A percentile compares a stretch with the other conserved stretches of the same genome.
Conservation (phyloP, 2,329 filamentous ascomycete genomes). For the Zarea fungicola region DNA sequence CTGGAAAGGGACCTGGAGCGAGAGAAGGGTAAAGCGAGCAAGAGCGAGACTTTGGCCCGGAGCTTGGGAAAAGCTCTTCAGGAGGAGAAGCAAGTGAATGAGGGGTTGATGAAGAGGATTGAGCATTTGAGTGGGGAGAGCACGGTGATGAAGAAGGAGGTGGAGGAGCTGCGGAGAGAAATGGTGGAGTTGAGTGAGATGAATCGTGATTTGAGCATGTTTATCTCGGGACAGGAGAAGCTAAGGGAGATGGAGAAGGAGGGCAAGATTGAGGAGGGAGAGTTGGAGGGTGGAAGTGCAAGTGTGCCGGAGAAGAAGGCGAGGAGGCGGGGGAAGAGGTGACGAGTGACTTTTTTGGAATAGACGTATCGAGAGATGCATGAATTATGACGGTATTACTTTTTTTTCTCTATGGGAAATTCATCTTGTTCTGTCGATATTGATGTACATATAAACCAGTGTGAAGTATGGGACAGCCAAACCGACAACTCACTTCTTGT, state of each 20-base stretch:
- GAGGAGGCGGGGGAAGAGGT: constrained; percentile 47
- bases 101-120: constrained; percentile 78
- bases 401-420: too few species aligned
- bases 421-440: too few species aligned
- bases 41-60: constrained; percentile 70
- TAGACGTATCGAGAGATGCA: too few species aligned
- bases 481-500: too few species aligned
- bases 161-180: constrained; percentile 53
- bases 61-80: constrained; percentile 69
- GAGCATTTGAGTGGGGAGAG: constrained; percentile 64
- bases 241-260: constrained; percentile 63
- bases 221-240: constrained; percentile 79
- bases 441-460: too few species aligned
- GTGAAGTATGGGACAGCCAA: too few species aligned
- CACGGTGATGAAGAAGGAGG: constrained; percentile 50
- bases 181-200: constrained; percentile 75
- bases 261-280: constrained; percentile 57
- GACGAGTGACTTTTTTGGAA: constrained; percentile 12
- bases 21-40: constrained; percentile 61
- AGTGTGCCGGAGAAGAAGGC: constrained; percentile 57
- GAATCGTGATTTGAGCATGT: constrained; percentile 83
- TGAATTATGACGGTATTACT: too few species aligned
- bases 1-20: constrained; percentile 71
- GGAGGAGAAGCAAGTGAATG: constrained; percentile 81
- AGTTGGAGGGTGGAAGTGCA: constrained; percentile 68